Evolutionary conservation across 129 eudicot species (phyloP).

Genomic region (Centella asiatica): DNA sequence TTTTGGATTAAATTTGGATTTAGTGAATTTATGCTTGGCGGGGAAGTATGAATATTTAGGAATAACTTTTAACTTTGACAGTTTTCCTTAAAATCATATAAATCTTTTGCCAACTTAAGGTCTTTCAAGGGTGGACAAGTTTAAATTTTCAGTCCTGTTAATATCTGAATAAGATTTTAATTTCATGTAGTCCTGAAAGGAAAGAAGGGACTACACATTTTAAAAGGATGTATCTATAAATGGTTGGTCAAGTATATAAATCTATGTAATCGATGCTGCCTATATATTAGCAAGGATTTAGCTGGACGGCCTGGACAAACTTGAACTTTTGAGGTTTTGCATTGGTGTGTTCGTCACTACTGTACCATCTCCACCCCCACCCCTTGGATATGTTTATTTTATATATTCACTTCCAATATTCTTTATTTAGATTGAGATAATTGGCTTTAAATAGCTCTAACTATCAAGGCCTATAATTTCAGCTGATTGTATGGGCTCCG

Average conservation of each 20-base stretch:
- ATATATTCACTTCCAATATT: neutral
- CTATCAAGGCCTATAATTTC: no score
- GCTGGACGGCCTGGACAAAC: neutral
- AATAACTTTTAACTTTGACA: neutral
- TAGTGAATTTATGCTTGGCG: neutral
- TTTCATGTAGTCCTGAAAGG: neutral
- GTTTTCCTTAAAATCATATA: no score
- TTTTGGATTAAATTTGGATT: no score
- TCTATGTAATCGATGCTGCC: neutral
- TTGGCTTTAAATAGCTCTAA: neutral
- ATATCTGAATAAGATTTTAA: no score
- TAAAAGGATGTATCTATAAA: neutral
- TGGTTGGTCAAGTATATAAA: no score
- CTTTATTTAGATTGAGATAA: neutral
- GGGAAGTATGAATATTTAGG: neutral
- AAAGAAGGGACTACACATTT: neutral
- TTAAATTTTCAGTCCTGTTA: neutral
- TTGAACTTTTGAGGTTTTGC: no score
- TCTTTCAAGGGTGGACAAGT: neutral
- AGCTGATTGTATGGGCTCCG: no score
- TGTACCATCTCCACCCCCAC: neutral
- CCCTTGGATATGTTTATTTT: neutral
- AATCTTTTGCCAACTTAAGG: neutral
- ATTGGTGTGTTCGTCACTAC: neutral
- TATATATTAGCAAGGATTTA: neutral